Conservation (phyloP, 1,139 yeast species). For the Protomyces pachydermus region DNA sequence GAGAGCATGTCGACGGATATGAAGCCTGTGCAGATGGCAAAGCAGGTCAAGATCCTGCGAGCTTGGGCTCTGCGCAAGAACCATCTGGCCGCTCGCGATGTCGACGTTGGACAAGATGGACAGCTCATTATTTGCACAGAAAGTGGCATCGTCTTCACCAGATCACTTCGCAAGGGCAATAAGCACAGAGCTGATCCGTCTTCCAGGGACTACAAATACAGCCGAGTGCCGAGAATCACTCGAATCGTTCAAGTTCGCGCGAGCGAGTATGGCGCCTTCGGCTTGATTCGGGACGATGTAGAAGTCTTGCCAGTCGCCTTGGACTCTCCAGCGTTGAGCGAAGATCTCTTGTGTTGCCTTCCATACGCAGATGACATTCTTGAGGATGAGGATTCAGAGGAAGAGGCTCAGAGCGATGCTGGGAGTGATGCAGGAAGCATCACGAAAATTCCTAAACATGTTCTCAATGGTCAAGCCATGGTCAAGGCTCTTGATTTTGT, state of each 20-base stretch:
- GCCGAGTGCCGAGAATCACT: conserved; percentile 51
- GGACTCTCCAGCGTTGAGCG: conserved; percentile 32
- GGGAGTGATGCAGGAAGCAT: conserved; percentile 25
- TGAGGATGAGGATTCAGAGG: conserved; percentile 26
- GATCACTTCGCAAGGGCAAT: conserved; percentile 35
- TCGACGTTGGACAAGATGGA: conserved; percentile 66
- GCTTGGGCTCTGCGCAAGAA: conserved; percentile 40
- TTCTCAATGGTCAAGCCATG: conserved; percentile 22
- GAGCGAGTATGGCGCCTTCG: conserved; percentile 61
- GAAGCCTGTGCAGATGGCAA: conserved; percentile 28
- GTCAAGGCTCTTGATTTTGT: conserved; percentile 32
- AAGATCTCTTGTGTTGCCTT: conserved; percentile 36
- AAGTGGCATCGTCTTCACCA: conserved; percentile 58
- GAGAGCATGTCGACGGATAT: conserved; percentile 13
- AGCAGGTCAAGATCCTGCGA: conserved; percentile 30
- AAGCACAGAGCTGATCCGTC: conserved; percentile 28
- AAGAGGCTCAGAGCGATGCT: conserved; percentile 13
- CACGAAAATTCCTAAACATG: conserved; percentile 20
- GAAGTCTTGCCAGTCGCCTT: conserved; percentile 42
- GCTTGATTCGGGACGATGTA: conserved; percentile 60
- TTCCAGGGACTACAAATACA: conserved; percentile 48
- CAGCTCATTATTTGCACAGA: conserved; percentile 61
- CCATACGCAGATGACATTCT: conserved; percentile 33
- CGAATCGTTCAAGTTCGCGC: conserved; percentile 61
- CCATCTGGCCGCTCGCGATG: conserved; percentile 46